Conservation (phyloP, 257 asterid genomes). For the Fraxinus pennsylvanica region DNA sequence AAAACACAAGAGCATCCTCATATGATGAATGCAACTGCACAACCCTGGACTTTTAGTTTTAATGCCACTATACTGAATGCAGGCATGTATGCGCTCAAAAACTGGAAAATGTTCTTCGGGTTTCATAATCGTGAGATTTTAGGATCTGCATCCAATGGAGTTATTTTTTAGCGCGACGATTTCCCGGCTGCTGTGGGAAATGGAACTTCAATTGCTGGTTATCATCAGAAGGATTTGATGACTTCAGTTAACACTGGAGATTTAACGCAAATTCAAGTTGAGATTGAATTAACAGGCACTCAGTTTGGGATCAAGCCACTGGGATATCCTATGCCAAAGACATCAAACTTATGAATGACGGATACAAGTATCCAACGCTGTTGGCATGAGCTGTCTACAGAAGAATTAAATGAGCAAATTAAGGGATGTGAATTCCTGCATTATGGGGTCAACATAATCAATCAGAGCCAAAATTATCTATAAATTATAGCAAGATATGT, state of each 20-base stretch:
- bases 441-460: no score
- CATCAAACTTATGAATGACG: conserved; percentile 51
- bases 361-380: conserved; percentile 50
- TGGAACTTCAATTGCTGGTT: conserved; percentile 56
- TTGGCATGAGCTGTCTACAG: no score
- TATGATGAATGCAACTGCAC: conserved; percentile 46
- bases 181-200: conserved; percentile 44
- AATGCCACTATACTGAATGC: conserved; percentile 40
- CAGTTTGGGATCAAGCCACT: conserved; percentile 49
- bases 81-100: conserved; percentile 40
- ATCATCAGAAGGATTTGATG: conserved; percentile 56
- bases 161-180: conserved; percentile 28
- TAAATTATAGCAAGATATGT: no score
- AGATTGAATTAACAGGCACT: conserved; percentile 49
- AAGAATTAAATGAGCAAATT: no score
- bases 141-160: conserved; percentile 41
- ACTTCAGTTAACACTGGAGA: conserved; percentile 67
- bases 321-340: conserved; percentile 59
- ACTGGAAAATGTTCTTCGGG: conserved; percentile 46
- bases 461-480: no score
- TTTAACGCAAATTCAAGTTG: conserved; percentile 41
- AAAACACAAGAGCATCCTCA: conserved; percentile 39
- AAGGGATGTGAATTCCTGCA: no score
- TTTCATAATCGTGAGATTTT: conserved; percentile 43
- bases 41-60: conserved; percentile 53